Conservation (phyloP, 2,329 filamentous ascomycete genomes). For the Colletotrichum truncatum region DNA sequence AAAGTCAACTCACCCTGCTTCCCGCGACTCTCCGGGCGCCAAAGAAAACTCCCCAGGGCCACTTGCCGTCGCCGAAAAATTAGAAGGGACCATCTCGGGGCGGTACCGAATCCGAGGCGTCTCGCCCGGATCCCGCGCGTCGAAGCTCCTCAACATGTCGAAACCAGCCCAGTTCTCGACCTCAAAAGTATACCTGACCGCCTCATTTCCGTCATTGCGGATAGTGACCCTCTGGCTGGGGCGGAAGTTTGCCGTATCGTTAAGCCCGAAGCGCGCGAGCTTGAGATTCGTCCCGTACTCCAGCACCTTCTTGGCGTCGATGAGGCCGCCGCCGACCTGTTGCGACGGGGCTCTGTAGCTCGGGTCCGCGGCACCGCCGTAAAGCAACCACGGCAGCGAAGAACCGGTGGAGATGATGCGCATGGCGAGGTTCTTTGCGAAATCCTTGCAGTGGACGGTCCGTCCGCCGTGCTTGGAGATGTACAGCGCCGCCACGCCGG, state of each 20-base stretch:
- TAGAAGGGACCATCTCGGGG: conserved; percentile 30
- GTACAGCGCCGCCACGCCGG: conserved; percentile 50
- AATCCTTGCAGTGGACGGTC: conserved; percentile 39
- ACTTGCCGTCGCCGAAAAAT: conserved; percentile 20
- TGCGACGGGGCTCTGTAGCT: conserved; percentile 41
- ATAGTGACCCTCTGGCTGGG: conserved; percentile 15
- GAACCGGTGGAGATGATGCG: conserved; percentile 41
- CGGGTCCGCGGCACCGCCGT: neutral
- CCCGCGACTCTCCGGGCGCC: conserved; percentile 8
- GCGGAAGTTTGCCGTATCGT: conserved; percentile 50
- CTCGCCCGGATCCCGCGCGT: neutral
- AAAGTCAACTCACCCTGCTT: conserved; percentile 7
- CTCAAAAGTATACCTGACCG: conserved; percentile 17
- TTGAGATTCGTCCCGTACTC: conserved; percentile 43
- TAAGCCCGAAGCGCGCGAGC: conserved; percentile 47
- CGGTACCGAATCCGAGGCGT: conserved; percentile 31
- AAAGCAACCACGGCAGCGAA: conserved; percentile 35
- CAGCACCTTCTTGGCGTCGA: conserved; percentile 48
- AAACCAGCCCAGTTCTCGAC: conserved; percentile 25
- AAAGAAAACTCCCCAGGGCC: conserved; percentile 31
- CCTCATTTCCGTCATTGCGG: neutral
- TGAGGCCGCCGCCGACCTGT: conserved; percentile 49
- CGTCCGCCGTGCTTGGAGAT: conserved; percentile 43
- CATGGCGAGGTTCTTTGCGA: conserved; percentile 42
- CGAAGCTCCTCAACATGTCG: conserved; percentile 34